Base-by-base conservation (phyloP, 441 rosid genomes). In the Erodium trifolium region DNA sequence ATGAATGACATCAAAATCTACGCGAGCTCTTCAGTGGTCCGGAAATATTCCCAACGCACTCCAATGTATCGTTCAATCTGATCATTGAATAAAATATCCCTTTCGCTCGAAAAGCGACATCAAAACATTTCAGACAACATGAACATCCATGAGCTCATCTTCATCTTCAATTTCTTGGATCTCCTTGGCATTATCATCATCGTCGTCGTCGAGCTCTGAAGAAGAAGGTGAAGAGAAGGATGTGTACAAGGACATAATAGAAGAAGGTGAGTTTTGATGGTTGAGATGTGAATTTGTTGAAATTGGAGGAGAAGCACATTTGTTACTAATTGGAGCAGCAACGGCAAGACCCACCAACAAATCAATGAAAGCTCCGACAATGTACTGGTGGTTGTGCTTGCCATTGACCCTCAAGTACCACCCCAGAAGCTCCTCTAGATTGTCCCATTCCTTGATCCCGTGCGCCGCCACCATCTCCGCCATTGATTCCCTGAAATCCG, bases 381-480 rank as follows among this genome's bases (percentile, higher is more conserved):
- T 88, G 72, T 82, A 85, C 1, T 85, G 84, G 64, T 88, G 96
- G 68, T 84, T 92, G 67, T 78, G 78, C 77, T 79, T 80, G 11
- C 74, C 84, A 68, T 90, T 92, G 47, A 83, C 84, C 70, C 72
- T 81, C 70, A 92, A 72, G 72, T 85, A 92, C 71, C 91, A 84
- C 12, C 74, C 68, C 53, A 92, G 70, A 55, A 92, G 91, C 66
- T 82, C 79, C 71, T 90, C 91, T 53, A 89, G 80, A 67, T 72
- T 70, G 63, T 77, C 84, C 93, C 92, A 86, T 65, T 79, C 82
- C 76, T 79, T 75, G 23, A 82, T 67, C 7, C 83, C 79, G 68
- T 89, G 82, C 69, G 92, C 87, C 69, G 82, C 86, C 69, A 89
- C 93, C 97, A 93, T 83, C 73, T 93, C 97, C 72, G 82, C 93